phyloP scores from a whole-genome alignment of 2,329 filamentous ascomycete species.

The Dactylellina drechsleri region DNA sequence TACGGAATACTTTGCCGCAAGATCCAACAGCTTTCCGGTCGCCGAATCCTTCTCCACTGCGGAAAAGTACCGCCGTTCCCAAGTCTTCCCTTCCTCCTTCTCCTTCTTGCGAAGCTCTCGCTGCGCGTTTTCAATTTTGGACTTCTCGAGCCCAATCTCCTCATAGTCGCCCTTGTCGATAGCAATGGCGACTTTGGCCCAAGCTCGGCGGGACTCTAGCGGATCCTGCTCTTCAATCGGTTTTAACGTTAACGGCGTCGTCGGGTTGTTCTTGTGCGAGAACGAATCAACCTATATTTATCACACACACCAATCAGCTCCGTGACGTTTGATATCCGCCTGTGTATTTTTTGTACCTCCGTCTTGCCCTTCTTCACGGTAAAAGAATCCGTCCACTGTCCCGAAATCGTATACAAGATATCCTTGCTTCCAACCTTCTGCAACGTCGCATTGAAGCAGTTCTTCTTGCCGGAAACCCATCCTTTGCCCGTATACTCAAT shows the following conservation, averaged over 20 bases:
- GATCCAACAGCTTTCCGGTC: constrained; percentile 63
- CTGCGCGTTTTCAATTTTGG: constrained; percentile 89
- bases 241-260: constrained; percentile 76
- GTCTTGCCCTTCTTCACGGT: constrained; percentile 71
- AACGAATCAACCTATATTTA: constrained; percentile 68
- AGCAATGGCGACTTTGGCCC: constrained; percentile 83
- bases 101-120: constrained; percentile 79
- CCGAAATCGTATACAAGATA: constrained; percentile 81
- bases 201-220: constrained; percentile 86
- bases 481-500: constrained; percentile 94
- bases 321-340: too few species aligned
- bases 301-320: constrained; percentile 57
- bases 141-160: constrained; percentile 78
- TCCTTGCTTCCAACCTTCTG: constrained; percentile 76
- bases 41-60: constrained; percentile 64
- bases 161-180: constrained; percentile 88
- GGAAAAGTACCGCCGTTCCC: constrained; percentile 87
- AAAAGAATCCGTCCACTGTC: constrained; percentile 89
- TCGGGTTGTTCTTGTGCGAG: constrained; percentile 68
- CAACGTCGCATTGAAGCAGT: constrained; percentile 80
- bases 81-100: constrained; percentile 76
- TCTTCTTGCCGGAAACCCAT: constrained; percentile 96
- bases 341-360: constrained; percentile 11
- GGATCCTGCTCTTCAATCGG: constrained; percentile 82
- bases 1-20: constrained; percentile 60